Evolutionary conservation across 805 yeast genomes (phyloP), one percentile per base, ranked within the genome.

Genomic region (Clavispora phyllophila): DNA sequence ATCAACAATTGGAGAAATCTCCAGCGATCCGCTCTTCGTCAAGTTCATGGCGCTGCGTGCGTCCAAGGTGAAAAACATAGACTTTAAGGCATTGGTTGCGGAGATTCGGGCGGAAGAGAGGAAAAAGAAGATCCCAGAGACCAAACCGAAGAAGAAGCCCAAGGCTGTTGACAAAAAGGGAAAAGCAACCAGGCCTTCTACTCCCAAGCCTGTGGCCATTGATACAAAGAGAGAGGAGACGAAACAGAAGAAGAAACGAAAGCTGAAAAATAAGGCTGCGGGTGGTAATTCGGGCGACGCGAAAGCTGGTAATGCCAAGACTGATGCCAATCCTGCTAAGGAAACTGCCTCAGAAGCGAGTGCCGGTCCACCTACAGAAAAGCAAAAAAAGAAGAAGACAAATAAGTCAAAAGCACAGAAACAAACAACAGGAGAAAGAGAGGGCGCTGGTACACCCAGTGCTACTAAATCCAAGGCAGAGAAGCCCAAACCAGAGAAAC

Each of bases 61-160:
- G 9, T 27, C 33, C 5, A 20, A 28, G n/a, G 14, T 27, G 9
- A 28, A 37, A 20, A 19, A 37, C 2, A 34, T 25, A n/a, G 33
- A 37, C n/a, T 33, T 41, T n/a, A 34, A 32, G 14, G 19, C 14
- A 18, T 26, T 33, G 22, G 31, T 63, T 5, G 51, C 47, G 10
- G 55, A 50, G 3, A 41, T 45, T 9, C 50, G 56, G 3, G 8
- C 41, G 43, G 31, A 5, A 17, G 15, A 12, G 28, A 19, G 36
- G 35, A 44, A 35, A 38, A 40, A 34, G 22, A 43, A 35, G 46
- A 44, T n/a, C n/a, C n/a, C n/a, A n/a, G n/a, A n/a, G n/a, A n/a
- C 22, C 34, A 36, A 28, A 36, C 43, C n/a, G 41, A 39, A 15
- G 15, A 28, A 36, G 22, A 38, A 10, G 27, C 22, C 8, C 14